A percentile compares a stretch with the other conserved stretches of the same genome.
Conservation (phyloP, 2,329 filamentous ascomycete genomes). For the Alternaria sp. region DNA sequence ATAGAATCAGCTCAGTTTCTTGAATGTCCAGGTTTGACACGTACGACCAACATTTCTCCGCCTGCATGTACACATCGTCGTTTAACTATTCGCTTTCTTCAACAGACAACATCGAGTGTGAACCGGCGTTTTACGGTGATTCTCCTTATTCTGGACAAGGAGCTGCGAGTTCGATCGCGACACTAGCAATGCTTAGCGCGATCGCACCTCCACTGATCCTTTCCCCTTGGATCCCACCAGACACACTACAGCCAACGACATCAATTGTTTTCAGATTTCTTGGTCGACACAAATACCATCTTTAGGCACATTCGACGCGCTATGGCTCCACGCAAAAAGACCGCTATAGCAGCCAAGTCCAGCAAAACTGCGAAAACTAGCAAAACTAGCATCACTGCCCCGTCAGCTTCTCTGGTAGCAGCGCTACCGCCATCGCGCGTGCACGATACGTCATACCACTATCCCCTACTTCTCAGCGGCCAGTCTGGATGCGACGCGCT, state of each 20-base stretch:
- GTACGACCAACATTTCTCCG: background rate
- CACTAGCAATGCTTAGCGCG: conserved; percentile 14
- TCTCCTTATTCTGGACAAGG: background rate
- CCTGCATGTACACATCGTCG: background rate
- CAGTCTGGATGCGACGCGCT: conserved; percentile 26
- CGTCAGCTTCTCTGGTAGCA: conserved; percentile 16
- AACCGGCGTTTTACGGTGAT: background rate
- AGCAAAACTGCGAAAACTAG: conserved; percentile 7
- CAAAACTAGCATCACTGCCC: conserved; percentile 21
- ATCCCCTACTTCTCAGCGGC: conserved; percentile 37
- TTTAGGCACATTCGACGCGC: background rate
- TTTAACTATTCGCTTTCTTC: background rate
- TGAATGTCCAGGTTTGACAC: background rate
- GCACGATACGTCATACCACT: conserved; percentile 42
- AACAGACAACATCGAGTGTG: background rate
- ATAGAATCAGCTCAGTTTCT: background rate
- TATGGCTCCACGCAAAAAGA: conserved; percentile 27
- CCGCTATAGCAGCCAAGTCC: conserved; percentile 9
- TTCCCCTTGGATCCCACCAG: background rate
- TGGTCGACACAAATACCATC: background rate
- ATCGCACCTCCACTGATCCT: conserved; percentile 6
- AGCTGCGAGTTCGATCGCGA: conserved; percentile 5
- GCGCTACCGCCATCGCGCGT: conserved; percentile 38
- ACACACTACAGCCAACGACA: background rate
- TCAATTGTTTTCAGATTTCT: background rate